Evolutionary conservation across 495 filamentous ascomycete species (phyloP).

Genomic region (Trichoderma erinaceum): DNA sequence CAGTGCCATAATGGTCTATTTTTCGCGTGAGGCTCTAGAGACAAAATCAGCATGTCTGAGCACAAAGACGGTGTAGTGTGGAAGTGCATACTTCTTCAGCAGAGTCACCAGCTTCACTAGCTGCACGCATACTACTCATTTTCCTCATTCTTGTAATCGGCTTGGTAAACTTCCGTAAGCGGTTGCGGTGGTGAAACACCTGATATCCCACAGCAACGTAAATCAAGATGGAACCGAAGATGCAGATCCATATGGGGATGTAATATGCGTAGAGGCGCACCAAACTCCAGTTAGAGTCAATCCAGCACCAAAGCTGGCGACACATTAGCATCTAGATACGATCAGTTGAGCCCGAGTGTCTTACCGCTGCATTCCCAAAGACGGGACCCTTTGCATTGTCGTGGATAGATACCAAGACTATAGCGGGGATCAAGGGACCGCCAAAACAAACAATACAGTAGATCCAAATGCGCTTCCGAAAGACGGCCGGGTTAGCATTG

Average conservation of each 20-base stretch:
- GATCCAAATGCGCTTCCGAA: conserved; percentile 61
- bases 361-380: conserved; percentile 66
- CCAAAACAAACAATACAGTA: conserved; percentile 73
- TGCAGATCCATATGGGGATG: conserved; percentile 77
- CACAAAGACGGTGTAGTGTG: not conserved
- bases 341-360: conserved; percentile 12
- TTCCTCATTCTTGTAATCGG: conserved; percentile 31
- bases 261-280: conserved; percentile 77
- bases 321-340: not conserved
- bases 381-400: conserved; percentile 41
- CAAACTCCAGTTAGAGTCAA: conserved; percentile 58
- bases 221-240: conserved; percentile 60
- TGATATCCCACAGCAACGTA: conserved; percentile 66
- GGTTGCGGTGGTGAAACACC: conserved; percentile 56
- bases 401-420: conserved; percentile 59
- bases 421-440: conserved; percentile 60
- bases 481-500: conserved; percentile 56
- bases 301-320: conserved; percentile 77
- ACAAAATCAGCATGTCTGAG: not conserved
- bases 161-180: conserved; percentile 44
- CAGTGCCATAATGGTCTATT: conserved; percentile 26
- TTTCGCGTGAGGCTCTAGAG: conserved; percentile 9
- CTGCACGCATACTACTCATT: conserved; percentile 21
- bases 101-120: conserved; percentile 26
- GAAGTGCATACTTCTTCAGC: conserved; percentile 35